These are phyloP conservation scores for Jacaranda copaia DNA, from an alignment of 257 asterid species.

Conservation along the genomic window DNA sequence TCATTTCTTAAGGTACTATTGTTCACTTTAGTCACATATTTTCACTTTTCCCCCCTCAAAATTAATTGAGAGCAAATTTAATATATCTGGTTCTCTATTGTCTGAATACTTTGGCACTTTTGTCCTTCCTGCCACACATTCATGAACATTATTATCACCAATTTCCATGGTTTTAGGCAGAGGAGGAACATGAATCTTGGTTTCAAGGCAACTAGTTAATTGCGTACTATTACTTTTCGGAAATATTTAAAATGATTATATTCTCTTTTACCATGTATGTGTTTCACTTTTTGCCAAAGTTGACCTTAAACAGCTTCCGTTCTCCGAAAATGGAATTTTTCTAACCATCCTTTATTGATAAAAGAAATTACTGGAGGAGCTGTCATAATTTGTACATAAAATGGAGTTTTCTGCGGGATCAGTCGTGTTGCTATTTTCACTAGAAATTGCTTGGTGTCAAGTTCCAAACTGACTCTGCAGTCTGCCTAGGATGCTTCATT, in stretches of 20 bases:
- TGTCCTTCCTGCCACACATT: background rate
- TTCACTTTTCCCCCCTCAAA: background rate
- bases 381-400: background rate
- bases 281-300: background rate
- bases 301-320: constrained; percentile 1
- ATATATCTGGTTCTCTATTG: background rate
- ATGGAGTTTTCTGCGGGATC: background rate
- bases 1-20: background rate
- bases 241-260: background rate
- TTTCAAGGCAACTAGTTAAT: background rate
- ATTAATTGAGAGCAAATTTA: background rate
- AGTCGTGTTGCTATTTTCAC: background rate
- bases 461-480: background rate
- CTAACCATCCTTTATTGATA: background rate
- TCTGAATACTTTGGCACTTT: constrained; percentile 1
- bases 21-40: background rate
- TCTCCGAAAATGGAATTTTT: constrained; percentile 12
- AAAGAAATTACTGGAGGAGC: background rate
- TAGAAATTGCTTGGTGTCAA: constrained; percentile 7
- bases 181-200: background rate
- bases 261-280: background rate
- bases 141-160: constrained; percentile 1
- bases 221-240: background rate
- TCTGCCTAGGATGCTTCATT: constrained; percentile 11
- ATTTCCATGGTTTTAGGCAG: background rate